Evolutionary conservation across 108 stramenopile species (phyloP).

Genomic region (Nitzschia putrida): DNA sequence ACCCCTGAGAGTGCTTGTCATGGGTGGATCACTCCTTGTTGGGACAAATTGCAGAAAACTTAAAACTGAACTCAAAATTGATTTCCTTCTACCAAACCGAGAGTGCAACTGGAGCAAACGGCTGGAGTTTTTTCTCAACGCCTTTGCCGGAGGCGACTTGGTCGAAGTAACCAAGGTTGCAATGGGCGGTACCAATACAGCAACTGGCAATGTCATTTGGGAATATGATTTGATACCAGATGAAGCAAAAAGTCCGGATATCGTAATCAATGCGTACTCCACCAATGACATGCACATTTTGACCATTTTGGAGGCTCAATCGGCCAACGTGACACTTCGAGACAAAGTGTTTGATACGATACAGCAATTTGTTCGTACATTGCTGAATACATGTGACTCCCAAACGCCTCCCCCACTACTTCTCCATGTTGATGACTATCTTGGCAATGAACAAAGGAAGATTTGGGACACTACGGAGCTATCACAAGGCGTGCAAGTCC

Average conservation of each 20-base stretch:
- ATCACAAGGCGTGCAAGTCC: constrained; percentile 51
- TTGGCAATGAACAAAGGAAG: constrained; percentile 75
- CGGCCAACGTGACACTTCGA: constrained; percentile 54
- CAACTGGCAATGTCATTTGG: constrained; percentile 63
- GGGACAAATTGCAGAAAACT: constrained; percentile 70
- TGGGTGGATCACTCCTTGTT: constrained; percentile 79
- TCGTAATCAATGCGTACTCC: constrained; percentile 77
- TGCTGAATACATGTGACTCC: constrained; percentile 29
- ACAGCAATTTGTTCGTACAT: constrained; percentile 60
- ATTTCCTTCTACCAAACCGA: constrained; percentile 46
- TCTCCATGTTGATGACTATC: constrained; percentile 77
- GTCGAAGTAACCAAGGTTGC: constrained; percentile 62
- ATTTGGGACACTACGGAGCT: constrained; percentile 61
- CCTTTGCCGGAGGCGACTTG: constrained; percentile 20
- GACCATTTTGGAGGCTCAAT: constrained; percentile 47
- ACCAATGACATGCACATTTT: constrained; percentile 85
- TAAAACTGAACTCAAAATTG: constrained; percentile 40
- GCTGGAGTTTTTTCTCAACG: constrained; percentile 46
- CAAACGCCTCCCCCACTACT: constrained; percentile 54
- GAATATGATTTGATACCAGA: constrained; percentile 70
- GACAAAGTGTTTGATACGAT: constrained; percentile 62
- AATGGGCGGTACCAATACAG: constrained; percentile 81
- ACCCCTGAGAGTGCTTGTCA: constrained; percentile 65
- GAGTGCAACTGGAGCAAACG: constrained; percentile 71
- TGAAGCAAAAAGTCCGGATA: constrained; percentile 63